These are phyloP conservation scores for Alternaria brassicicola DNA, from an alignment of 2,329 filamentous ascomycete species.

Conservation along the genomic window DNA sequence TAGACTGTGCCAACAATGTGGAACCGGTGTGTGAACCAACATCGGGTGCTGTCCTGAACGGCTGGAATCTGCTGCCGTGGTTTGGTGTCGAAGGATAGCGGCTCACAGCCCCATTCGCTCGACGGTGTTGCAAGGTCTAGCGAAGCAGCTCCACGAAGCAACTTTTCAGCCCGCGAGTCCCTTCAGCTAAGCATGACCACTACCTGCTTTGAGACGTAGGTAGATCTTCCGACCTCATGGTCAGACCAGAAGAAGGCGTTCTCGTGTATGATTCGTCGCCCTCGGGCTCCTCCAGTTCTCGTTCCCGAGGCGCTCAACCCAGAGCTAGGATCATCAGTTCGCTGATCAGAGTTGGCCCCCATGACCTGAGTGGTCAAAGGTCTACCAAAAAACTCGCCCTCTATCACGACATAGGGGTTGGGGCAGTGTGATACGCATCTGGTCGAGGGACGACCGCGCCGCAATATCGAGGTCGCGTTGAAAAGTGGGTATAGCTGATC, in stretches of 20 bases:
- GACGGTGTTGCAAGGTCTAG: conserved; percentile 10
- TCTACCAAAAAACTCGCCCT: background rate
- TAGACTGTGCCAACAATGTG: conserved; percentile 13
- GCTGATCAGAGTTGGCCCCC: conserved; percentile 9
- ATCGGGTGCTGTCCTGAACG: conserved; percentile 9
- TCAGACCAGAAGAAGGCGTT: conserved; percentile 12
- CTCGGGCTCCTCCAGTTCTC: conserved; percentile 7
- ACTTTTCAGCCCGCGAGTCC: conserved; percentile 7
- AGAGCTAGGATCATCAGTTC: conserved; percentile 24
- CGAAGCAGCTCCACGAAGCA: conserved; percentile 16
- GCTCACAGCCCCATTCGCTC: conserved; percentile 9
- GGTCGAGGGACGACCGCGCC: conserved; percentile 7
- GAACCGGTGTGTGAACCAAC: conserved; percentile 12
- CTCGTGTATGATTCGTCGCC: conserved; percentile 6
- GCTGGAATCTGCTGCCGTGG: conserved; percentile 11
- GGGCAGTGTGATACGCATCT: background rate
- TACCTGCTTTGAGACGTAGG: conserved; percentile 3
- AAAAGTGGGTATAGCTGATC: conserved; percentile 11
- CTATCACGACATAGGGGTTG: background rate
- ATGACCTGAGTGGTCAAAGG: conserved; percentile 7
- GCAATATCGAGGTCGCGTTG: conserved; percentile 10
- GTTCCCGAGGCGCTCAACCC: conserved; percentile 12
- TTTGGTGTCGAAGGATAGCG: conserved; percentile 3
- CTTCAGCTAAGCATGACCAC: conserved; percentile 10
- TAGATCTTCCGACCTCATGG: background rate